Evolutionary conservation across 768 basidiomycete genomes (phyloP).

Genomic region (Pleurotus pulmonarius): DNA sequence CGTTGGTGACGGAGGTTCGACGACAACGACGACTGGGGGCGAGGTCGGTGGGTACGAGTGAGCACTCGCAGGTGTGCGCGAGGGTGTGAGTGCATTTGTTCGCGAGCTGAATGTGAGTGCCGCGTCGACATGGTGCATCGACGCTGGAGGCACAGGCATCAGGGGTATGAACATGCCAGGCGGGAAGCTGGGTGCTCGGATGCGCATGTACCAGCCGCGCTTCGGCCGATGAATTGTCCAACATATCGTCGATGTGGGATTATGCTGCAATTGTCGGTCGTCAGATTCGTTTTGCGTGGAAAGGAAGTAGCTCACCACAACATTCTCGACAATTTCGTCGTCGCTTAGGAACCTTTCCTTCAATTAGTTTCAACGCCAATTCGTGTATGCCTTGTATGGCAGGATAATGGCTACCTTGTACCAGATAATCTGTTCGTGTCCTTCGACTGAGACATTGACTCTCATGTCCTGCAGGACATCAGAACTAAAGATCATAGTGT

Average conservation of each 20-base stretch:
- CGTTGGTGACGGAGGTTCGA: constrained; percentile 30
- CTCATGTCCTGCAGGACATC: constrained; percentile 71
- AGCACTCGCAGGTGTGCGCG: constrained; percentile 24
- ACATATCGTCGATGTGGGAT: constrained; percentile 56
- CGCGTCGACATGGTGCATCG: constrained; percentile 46
- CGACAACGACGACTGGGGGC: constrained; percentile 24
- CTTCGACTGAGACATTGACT: constrained; percentile 59
- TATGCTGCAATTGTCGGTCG: constrained; percentile 42
- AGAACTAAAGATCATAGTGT: constrained; percentile 38
- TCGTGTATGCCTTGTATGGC: background rate
- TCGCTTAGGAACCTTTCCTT: constrained; percentile 76
- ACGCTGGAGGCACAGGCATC: constrained; percentile 42
- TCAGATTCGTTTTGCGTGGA: background rate
- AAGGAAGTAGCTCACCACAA: constrained; percentile 52
- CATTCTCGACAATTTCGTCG: constrained; percentile 70
- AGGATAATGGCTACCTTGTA: constrained; percentile 52
- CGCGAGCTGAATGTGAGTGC: constrained; percentile 50
- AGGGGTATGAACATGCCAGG: constrained; percentile 56
- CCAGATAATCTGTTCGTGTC: constrained; percentile 59
- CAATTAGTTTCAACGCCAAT: background rate
- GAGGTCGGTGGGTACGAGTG: constrained; percentile 64
- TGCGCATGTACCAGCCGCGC: constrained; percentile 82
- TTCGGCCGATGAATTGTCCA: constrained; percentile 81
- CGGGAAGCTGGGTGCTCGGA: constrained; percentile 69
- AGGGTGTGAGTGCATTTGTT: constrained; percentile 31